Conservation (phyloP, 2,329 filamentous ascomycete genomes). For the Diplodia intermedia region DNA sequence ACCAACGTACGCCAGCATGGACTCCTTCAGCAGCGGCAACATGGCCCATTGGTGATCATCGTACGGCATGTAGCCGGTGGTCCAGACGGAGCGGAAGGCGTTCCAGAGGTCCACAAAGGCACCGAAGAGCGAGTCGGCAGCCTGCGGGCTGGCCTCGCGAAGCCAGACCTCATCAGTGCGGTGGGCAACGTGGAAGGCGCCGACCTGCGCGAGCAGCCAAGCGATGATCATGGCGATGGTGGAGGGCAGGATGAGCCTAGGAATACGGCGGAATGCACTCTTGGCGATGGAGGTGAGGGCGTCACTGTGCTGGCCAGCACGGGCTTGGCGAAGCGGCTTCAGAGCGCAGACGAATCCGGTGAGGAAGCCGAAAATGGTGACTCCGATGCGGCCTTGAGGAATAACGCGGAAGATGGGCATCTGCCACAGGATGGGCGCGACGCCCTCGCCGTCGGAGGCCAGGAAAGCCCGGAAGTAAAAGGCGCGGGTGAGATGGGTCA, state of each 20-base stretch:
- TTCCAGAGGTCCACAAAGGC: constrained; percentile 55
- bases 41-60: constrained; percentile 65
- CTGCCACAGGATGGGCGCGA: constrained; percentile 56
- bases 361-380: constrained; percentile 63
- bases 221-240: constrained; percentile 60
- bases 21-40: constrained; percentile 57
- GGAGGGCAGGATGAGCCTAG: constrained; percentile 60
- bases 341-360: constrained; percentile 64
- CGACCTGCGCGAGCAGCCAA: constrained; percentile 58
- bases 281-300: constrained; percentile 59
- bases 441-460: constrained; percentile 52
- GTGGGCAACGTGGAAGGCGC: constrained; percentile 57
- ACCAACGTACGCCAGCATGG: constrained; percentile 59
- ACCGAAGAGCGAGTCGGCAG: constrained; percentile 52
- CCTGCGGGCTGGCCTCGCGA: constrained; percentile 56
- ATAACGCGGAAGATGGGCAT: constrained; percentile 62
- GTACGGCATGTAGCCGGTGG: constrained; percentile 58
- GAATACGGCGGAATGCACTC: constrained; percentile 61
- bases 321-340: constrained; percentile 60
- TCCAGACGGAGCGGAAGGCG: constrained; percentile 59
- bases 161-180: constrained; percentile 60
- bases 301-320: constrained; percentile 53
- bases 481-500: constrained; percentile 60
- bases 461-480: constrained; percentile 61
- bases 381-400: constrained; percentile 61